Percentiles rank a stretch among this genome's conserved stretches.
Conservation (phyloP, 1,284 basidiomycete species). For the Trametes polyzona region DNA sequence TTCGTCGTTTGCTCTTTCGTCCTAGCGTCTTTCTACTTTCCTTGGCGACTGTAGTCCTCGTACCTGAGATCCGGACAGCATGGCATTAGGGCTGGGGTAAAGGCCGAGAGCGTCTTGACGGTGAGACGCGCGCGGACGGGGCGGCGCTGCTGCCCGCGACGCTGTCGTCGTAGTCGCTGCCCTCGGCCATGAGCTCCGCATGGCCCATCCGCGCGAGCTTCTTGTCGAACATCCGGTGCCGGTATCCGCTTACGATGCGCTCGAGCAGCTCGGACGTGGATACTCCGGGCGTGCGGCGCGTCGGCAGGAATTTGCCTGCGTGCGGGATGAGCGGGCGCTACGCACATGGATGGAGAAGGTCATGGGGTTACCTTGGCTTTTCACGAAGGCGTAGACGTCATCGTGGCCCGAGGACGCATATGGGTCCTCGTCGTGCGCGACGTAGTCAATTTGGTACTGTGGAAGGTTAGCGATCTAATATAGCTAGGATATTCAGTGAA, state of each 20-base stretch:
- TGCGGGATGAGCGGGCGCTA: not conserved
- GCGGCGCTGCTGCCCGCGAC: conserved; percentile 16
- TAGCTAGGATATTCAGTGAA: not conserved
- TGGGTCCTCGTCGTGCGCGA: conserved; percentile 93
- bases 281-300: conserved; percentile 91
- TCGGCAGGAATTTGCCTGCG: conserved; percentile 92
- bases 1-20: not conserved
- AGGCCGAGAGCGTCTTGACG: not conserved
- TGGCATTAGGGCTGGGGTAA: too few relatives aligned
- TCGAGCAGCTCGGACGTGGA: conserved; percentile 94
- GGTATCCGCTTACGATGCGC: conserved; percentile 85
- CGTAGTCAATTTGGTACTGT: conserved; percentile 65
- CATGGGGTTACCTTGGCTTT: conserved; percentile 66
- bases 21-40: not conserved
- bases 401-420: conserved; percentile 77
- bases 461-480: not conserved
- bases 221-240: conserved; percentile 83
- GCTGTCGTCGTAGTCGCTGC: conserved; percentile 41
- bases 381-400: conserved; percentile 88
- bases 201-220: conserved; percentile 89
- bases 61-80: not conserved
- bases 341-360: not conserved
- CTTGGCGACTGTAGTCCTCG: not conserved
- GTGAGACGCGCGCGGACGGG: conserved; percentile 22
- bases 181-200: conserved; percentile 59